Percentiles rank a stretch among this genome's conserved stretches.
Conservation (phyloP, 345 rosid species). For the Populus euphratica region DNA sequence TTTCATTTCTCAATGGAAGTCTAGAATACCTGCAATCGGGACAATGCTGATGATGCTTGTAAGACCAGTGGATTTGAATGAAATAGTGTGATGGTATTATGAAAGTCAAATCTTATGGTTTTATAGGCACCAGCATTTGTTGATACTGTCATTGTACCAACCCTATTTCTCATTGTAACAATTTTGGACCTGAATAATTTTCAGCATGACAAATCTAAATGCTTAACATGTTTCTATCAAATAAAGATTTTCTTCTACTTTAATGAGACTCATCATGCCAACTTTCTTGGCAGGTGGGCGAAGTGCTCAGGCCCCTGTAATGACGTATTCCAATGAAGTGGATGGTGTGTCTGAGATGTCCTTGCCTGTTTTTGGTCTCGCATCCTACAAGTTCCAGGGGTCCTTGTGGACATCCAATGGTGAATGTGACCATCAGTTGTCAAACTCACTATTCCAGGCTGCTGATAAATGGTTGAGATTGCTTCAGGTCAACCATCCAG, state of each 20-base stretch:
- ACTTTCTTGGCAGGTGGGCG: slow-evolving; percentile 10
- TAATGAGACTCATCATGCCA: neutral
- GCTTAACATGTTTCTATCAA: neutral
- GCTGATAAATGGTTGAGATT: slow-evolving; percentile 24
- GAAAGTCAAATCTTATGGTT: neutral
- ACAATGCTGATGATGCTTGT: neutral
- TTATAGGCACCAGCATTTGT: neutral
- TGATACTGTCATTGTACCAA: neutral
- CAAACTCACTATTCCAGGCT: slow-evolving; percentile 18
- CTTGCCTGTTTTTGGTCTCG: slow-evolving; percentile 27
- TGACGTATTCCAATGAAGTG: slow-evolving; percentile 15
- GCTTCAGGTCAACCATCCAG: slow-evolving; percentile 28
- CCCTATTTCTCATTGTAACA: neutral
- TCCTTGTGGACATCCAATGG: slow-evolving; percentile 28
- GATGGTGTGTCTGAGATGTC: slow-evolving; percentile 23
- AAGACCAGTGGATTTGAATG: neutral
- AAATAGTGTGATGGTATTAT: neutral
- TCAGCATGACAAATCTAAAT: neutral
- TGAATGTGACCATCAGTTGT: slow-evolving; percentile 8
- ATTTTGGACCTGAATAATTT: neutral
- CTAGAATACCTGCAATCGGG: neutral
- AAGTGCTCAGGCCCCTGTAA: slow-evolving; percentile 6
- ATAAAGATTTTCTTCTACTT: neutral
- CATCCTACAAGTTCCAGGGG: slow-evolving; percentile 29
- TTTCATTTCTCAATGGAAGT: neutral